A percentile compares a stretch with the other conserved stretches of the same genome.
These are phyloP conservation scores for Gelatoporia subvermispora DNA, from an alignment of 768 basidiomycete species.

Conservation along the genomic window DNA sequence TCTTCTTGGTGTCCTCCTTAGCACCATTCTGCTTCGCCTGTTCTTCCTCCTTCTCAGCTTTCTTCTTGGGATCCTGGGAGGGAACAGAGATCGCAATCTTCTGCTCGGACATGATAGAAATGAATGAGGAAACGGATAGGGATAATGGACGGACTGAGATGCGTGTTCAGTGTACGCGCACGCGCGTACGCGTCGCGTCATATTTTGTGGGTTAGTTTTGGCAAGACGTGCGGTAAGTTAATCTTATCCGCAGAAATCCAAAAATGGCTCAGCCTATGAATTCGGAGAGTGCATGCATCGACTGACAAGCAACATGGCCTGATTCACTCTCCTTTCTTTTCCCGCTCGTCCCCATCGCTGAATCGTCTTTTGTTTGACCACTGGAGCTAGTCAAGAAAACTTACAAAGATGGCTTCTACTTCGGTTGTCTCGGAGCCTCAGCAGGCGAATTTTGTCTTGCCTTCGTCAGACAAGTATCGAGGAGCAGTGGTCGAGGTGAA, in stretches of 20 bases:
- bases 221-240: no score
- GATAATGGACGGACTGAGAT: background rate
- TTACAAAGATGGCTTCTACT: no score
- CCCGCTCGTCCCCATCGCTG: no score
- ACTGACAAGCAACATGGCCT: background rate
- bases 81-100: constrained; percentile 58
- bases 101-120: constrained; percentile 47
- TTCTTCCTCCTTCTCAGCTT: constrained; percentile 53
- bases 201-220: background rate
- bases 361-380: no score
- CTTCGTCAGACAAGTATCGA: constrained; percentile 57
- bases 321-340: background rate
- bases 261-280: no score
- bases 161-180: background rate
- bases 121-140: background rate
- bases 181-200: constrained; percentile 4
- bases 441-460: background rate
- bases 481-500: constrained; percentile 87
- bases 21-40: constrained; percentile 46
- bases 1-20: constrained; percentile 30
- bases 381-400: no score
- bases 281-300: no score
- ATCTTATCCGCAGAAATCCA: no score
- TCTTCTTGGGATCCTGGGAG: constrained; percentile 74
- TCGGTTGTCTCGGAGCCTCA: no score